Conservation (phyloP, 169 alveolate genomes). For the Cystoisospora suis region DNA sequence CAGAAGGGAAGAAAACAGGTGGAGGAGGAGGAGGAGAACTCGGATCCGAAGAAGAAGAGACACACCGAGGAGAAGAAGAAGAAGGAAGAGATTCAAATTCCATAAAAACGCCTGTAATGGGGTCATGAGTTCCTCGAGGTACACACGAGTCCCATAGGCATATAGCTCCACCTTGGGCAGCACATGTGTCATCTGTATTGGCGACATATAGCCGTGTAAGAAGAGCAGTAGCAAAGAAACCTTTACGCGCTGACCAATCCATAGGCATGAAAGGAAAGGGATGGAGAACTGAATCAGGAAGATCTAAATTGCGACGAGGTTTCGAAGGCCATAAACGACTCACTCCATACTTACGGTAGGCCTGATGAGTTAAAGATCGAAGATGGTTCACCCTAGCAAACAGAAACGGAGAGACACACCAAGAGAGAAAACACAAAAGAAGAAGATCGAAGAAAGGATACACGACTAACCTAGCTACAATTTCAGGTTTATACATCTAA, state of each 20-base stretch:
- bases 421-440: too few species aligned
- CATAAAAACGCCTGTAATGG: neutral
- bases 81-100: neutral
- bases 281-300: conserved; percentile 43
- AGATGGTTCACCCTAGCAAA: too few species aligned
- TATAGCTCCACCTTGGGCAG: conserved; percentile 14
- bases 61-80: neutral
- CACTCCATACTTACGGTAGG: neutral
- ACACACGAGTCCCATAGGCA: conserved; percentile 1
- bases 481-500: too few species aligned
- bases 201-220: conserved; percentile 34
- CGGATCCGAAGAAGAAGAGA: neutral
- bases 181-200: conserved; percentile 40
- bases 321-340: conserved; percentile 16
- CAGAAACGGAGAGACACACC: neutral
- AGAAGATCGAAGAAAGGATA: too few species aligned
- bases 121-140: neutral
- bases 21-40: neutral
- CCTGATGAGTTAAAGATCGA: neutral
- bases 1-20: too few species aligned
- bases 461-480: too few species aligned
- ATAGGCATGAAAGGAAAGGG: conserved; percentile 24
- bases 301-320: conserved; percentile 45
- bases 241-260: conserved; percentile 31
- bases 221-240: conserved; percentile 31